A percentile compares a stretch with the other conserved stretches of the same genome.
phyloP scores from a whole-genome alignment of 305 asterid species.

The Solanum hybrid region DNA sequence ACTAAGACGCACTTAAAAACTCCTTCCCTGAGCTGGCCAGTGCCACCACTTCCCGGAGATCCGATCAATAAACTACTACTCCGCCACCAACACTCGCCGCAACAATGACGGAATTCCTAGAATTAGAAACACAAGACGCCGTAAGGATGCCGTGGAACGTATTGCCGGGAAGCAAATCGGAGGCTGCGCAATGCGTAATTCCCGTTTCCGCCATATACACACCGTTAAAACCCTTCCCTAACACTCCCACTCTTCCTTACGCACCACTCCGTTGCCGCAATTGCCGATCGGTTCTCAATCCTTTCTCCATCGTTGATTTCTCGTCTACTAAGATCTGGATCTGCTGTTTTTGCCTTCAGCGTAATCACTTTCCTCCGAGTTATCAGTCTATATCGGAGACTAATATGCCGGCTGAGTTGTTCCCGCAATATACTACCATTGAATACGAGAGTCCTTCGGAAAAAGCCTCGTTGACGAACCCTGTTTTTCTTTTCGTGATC shows the following conservation, averaged over 20 bases:
- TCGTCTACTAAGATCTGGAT: slow-evolving; percentile 83
- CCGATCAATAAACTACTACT: not conserved
- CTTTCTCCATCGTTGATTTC: slow-evolving; percentile 86
- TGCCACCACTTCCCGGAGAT: not conserved
- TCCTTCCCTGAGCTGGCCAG: slow-evolving; percentile 4
- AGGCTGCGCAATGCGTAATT: slow-evolving; percentile 35
- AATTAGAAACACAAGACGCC: slow-evolving; percentile 36
- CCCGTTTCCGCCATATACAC: slow-evolving; percentile 58
- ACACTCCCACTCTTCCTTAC: slow-evolving; percentile 59
- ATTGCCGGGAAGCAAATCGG: slow-evolving; percentile 52
- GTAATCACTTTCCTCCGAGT: slow-evolving; percentile 82
- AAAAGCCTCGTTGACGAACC: slow-evolving; percentile 32
- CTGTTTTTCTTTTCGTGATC: slow-evolving; percentile 68
- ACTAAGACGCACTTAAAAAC: not conserved
- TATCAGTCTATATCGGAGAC: slow-evolving; percentile 83
- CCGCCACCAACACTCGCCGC: not conserved
- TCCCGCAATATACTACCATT: slow-evolving; percentile 81
- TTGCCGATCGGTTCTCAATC: slow-evolving; percentile 93
- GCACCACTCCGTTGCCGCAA: slow-evolving; percentile 86
- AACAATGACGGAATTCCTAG: slow-evolving; percentile 38
- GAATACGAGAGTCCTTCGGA: slow-evolving; percentile 61
- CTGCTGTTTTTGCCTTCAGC: slow-evolving; percentile 85
- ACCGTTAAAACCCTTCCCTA: slow-evolving; percentile 75
- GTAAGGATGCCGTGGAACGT: slow-evolving; percentile 58
- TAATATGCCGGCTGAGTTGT: slow-evolving; percentile 89